These are phyloP conservation scores for Solanum virginianum DNA, from an alignment of 257 asterid species.

Conservation along the genomic window DNA sequence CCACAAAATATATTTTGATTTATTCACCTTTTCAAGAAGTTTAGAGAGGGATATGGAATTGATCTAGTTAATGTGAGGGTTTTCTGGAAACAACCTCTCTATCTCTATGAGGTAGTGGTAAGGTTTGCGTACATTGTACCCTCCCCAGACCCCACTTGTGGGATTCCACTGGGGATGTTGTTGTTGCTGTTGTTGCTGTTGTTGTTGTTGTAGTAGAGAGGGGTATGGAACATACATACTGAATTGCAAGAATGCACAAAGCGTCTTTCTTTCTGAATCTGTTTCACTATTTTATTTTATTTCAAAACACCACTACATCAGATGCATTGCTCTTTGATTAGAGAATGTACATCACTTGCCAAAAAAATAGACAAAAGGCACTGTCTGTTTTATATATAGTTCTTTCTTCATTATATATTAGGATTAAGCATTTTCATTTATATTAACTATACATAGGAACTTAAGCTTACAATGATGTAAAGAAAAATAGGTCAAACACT, in stretches of 20 bases:
- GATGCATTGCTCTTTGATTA: background rate
- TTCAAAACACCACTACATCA: background rate
- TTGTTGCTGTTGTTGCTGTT: too few species aligned
- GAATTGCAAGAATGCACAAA: background rate
- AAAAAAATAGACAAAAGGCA: background rate
- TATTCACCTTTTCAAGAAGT: background rate
- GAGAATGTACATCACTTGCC: background rate
- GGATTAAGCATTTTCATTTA: background rate
- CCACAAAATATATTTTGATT: background rate
- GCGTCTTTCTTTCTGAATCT: background rate
- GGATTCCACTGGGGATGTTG: too few species aligned
- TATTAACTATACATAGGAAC: background rate
- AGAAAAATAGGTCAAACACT: background rate
- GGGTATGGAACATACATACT: background rate
- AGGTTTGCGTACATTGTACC: too few species aligned
- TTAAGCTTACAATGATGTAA: background rate
- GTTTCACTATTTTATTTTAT: background rate
- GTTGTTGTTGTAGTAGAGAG: background rate
- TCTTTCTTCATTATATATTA: background rate
- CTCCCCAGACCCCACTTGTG: too few species aligned
- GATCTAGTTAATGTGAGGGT: too few species aligned
- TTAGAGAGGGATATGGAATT: background rate
- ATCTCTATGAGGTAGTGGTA: too few species aligned
- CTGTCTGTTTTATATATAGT: background rate
- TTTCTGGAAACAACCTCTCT: too few species aligned